Conservation (phyloP, 148 eudicot genomes). For the Amaranthus palmeri region DNA sequence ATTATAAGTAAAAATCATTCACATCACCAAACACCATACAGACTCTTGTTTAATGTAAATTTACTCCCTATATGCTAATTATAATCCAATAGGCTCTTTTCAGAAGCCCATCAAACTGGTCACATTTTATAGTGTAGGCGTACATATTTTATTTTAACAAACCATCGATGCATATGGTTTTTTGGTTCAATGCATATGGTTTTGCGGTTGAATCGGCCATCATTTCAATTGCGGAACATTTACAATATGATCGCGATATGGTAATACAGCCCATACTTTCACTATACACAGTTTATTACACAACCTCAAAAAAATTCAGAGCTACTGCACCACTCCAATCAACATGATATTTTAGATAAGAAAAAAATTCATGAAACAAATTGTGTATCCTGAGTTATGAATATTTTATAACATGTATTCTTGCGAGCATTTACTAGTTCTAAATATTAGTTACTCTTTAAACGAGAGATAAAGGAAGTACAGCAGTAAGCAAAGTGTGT, state of each 20-base stretch:
- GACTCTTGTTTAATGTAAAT: neutral
- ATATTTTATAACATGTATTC: neutral
- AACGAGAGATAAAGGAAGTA: neutral
- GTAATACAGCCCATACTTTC: too few relatives aligned
- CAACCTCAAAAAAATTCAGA: too few relatives aligned
- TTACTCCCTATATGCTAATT: neutral
- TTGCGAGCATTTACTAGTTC: neutral
- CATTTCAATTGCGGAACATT: too few relatives aligned
- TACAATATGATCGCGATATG: too few relatives aligned
- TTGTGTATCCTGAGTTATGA: neutral
- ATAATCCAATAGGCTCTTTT: neutral
- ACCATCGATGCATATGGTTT: slow-evolving; percentile 5
- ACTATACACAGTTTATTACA: too few relatives aligned
- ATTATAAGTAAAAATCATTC: neutral
- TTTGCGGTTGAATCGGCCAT: too few relatives aligned
- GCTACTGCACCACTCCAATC: too few relatives aligned
- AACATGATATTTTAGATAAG: neutral
- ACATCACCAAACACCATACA: too few relatives aligned
- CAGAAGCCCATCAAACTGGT: neutral
- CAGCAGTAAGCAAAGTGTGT: neutral
- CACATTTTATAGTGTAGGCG: neutral
- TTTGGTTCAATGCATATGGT: too few relatives aligned
- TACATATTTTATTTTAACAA: too few relatives aligned
- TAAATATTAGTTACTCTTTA: neutral
- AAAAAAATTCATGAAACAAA: neutral